phyloP scores from a whole-genome alignment of 1,284 basidiomycete genomes.

The Ustilago trichophora region DNA sequence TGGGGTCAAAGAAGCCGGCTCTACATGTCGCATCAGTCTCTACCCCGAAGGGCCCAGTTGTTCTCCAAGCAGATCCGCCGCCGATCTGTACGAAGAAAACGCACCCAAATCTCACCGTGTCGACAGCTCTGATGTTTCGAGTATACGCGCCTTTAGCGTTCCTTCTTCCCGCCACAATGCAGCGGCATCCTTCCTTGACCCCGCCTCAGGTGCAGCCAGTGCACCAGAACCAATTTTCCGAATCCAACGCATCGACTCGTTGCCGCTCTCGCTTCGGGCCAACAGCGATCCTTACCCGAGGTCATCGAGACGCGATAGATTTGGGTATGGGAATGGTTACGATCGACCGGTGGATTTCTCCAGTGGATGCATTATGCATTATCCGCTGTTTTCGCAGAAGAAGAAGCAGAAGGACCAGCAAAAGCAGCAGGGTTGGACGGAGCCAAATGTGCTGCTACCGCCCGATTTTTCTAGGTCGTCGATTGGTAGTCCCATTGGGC shows the following conservation, averaged over 20 bases:
- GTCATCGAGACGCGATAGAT: background rate
- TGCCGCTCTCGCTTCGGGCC: background rate
- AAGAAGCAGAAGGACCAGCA: background rate
- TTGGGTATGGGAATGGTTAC: slow-evolving; percentile 8
- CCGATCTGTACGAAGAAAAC: too few species aligned
- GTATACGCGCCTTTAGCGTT: too few species aligned
- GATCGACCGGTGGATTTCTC: slow-evolving; percentile 15
- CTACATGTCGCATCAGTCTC: background rate
- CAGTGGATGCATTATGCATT: slow-evolving; percentile 25
- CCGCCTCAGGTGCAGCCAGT: background rate
- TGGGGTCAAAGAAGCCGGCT: too few species aligned
- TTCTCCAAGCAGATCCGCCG: too few species aligned
- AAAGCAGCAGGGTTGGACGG: background rate
- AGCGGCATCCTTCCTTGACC: background rate
- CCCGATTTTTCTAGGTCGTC: slow-evolving; percentile 19
- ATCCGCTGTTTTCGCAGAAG: slow-evolving; percentile 17
- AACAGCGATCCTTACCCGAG: slow-evolving; percentile 9
- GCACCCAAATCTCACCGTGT: too few species aligned
- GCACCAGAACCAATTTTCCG: slow-evolving; percentile 9
- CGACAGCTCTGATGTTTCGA: too few species aligned
- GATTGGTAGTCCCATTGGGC: background rate
- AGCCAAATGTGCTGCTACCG: slow-evolving; percentile 16
- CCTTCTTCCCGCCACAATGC: too few species aligned
- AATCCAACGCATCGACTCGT: background rate
- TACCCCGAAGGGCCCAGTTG: too few species aligned